phyloP scores from a whole-genome alignment of 345 rosid species.

The Brassica juncea region DNA sequence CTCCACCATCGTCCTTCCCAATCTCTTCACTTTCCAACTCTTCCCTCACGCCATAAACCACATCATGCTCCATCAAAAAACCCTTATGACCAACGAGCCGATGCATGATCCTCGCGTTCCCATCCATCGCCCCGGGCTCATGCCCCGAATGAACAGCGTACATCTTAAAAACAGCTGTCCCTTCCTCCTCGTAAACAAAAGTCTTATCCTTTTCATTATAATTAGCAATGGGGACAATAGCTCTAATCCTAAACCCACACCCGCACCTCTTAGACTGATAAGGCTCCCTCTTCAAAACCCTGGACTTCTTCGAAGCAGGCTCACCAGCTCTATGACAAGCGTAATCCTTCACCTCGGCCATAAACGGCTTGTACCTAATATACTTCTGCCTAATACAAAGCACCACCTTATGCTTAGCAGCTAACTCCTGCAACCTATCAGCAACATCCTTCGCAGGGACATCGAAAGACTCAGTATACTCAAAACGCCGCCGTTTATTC shows the following conservation, averaged over 20 bases:
- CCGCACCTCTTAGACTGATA: constrained; percentile 97
- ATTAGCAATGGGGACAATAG: constrained; percentile 90
- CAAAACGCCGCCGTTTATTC: constrained; percentile 82
- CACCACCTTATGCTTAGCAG: constrained; percentile 94
- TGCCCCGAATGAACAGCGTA: constrained; percentile 99
- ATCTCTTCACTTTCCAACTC: constrained; percentile 70
- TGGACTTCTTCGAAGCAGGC: constrained; percentile 77
- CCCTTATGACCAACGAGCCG: constrained; percentile 91
- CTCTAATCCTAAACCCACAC: constrained; percentile 94
- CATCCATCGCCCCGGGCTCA: constrained; percentile 95
- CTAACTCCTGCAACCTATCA: constrained; percentile 78
- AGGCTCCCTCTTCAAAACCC: constrained; percentile 94
- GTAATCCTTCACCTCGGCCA: constrained; percentile 99
- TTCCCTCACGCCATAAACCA: constrained; percentile 81
- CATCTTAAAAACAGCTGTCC: constrained; percentile 84
- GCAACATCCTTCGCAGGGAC: constrained; percentile 98
- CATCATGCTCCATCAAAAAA: constrained; percentile 73
- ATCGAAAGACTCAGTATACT: constrained; percentile 93
- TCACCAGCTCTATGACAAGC: constrained; percentile 99
- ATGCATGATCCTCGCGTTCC: constrained; percentile 97
- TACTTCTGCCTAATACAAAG: constrained; percentile 98
- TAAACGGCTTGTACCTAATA: constrained; percentile 92
- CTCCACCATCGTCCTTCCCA: constrained; percentile 68
- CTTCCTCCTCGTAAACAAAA: constrained; percentile 95
- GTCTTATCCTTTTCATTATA: constrained; percentile 95